These are phyloP conservation scores for Ogataea wickerhamii DNA, from an alignment of 805 yeast genomes.

Conservation along the genomic window DNA sequence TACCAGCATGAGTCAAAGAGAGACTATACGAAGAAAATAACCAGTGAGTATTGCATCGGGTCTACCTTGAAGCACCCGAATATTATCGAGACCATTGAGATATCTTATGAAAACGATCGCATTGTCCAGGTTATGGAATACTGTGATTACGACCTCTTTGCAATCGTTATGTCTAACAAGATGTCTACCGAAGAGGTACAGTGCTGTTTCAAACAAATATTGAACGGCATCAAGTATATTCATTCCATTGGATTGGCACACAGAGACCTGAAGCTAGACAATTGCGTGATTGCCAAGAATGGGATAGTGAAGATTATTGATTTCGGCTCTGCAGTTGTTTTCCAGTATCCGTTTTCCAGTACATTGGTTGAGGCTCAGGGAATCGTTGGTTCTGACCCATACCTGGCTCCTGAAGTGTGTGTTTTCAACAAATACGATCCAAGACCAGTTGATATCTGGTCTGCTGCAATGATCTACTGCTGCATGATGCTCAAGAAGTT, in stretches of 20 bases:
- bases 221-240: slow-evolving; percentile 75
- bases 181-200: slow-evolving; percentile 77
- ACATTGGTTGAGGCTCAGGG: slow-evolving; percentile 75
- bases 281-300: slow-evolving; percentile 77
- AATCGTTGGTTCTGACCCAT: slow-evolving; percentile 85
- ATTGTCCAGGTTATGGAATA: slow-evolving; percentile 92
- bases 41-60: slow-evolving; percentile 93
- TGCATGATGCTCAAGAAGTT: slow-evolving; percentile 90
- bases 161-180: slow-evolving; percentile 89
- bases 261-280: slow-evolving; percentile 86
- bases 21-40: slow-evolving; percentile 87
- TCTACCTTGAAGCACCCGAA: slow-evolving; percentile 86
- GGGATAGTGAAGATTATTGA: slow-evolving; percentile 91
- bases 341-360: slow-evolving; percentile 78
- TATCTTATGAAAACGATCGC: slow-evolving; percentile 82
- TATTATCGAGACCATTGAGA: slow-evolving; percentile 86
- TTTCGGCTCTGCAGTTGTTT: slow-evolving; percentile 91
- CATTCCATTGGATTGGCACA: slow-evolving; percentile 87
- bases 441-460: slow-evolving; percentile 92
- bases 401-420: slow-evolving; percentile 88
- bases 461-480: slow-evolving; percentile 84
- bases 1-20: slow-evolving; percentile 70
- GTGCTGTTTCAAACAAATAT: slow-evolving; percentile 86
- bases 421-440: slow-evolving; percentile 83
- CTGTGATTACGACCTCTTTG: slow-evolving; percentile 89